Conservation (phyloP, 352 stramenopile species). For the Pythium sukuiense region DNA sequence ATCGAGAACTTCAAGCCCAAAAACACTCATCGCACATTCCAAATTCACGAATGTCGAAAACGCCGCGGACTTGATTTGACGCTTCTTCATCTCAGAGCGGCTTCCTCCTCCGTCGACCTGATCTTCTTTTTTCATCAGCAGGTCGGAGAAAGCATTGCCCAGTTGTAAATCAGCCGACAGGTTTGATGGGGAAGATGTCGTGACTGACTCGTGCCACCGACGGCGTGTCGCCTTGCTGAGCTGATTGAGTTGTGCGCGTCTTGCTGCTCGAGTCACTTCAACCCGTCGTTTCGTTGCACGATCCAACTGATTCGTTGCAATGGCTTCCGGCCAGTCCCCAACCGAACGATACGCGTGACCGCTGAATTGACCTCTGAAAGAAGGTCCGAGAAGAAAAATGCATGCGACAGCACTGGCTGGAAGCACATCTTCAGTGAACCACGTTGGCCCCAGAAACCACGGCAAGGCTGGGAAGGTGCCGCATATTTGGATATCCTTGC, state of each 20-base stretch:
- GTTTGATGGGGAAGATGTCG: neutral
- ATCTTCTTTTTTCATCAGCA: constrained; percentile 50
- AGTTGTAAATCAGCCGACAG: constrained; percentile 6
- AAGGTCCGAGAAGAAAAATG: constrained; percentile 71
- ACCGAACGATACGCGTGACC: constrained; percentile 64
- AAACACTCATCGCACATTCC: constrained; percentile 57
- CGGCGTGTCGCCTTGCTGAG: constrained; percentile 45
- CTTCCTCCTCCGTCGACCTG: constrained; percentile 7
- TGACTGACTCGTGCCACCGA: constrained; percentile 39
- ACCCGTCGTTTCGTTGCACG: constrained; percentile 57
- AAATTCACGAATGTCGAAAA: constrained; percentile 62
- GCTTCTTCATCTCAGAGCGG: constrained; percentile 33
- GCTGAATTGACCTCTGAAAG: constrained; percentile 61
- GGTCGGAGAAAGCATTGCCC: constrained; percentile 18
- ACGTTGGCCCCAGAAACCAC: constrained; percentile 64
- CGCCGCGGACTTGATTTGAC: constrained; percentile 32
- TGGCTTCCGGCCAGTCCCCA: constrained; percentile 68
- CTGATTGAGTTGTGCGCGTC: constrained; percentile 49
- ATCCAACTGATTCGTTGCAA: constrained; percentile 57
- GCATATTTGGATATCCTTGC: constrained; percentile 74
- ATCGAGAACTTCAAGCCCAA: constrained; percentile 64
- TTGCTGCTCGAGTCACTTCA: constrained; percentile 45
- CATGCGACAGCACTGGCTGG: constrained; percentile 39
- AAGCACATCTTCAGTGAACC: constrained; percentile 67
- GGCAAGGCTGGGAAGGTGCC: constrained; percentile 60